phyloP scores from a whole-genome alignment of 371 early-diverging fungal species.

The Thermomucor indicae-seudaticae region DNA sequence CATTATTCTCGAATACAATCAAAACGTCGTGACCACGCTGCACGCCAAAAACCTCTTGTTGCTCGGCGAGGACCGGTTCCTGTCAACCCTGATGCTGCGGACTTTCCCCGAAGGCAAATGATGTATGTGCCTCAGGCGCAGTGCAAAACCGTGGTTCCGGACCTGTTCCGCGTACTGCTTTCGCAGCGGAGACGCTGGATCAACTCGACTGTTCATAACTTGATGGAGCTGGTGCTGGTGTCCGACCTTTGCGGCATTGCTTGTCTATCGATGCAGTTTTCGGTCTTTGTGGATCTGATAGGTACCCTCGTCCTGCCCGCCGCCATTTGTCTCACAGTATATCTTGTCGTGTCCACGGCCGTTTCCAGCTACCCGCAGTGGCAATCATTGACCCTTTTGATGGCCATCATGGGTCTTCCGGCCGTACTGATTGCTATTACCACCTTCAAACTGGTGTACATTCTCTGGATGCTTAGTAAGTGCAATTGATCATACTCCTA shows the following conservation, averaged over 20 bases:
- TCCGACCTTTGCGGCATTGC: conserved; percentile 86
- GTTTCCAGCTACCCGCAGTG: conserved; percentile 43
- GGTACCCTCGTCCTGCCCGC: conserved; percentile 83
- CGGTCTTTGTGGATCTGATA: conserved; percentile 76
- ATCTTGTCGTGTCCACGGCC: conserved; percentile 48
- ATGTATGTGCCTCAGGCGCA: conserved; percentile 91
- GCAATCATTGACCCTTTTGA: conserved; percentile 66
- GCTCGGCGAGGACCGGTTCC: conserved; percentile 94
- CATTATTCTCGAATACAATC: conserved; percentile 86
- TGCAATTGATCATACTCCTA: too few relatives aligned
- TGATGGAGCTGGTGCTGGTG: conserved; percentile 86
- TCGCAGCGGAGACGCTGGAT: conserved; percentile 93
- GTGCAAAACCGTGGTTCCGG: conserved; percentile 83
- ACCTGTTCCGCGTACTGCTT: conserved; percentile 69
- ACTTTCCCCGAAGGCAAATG: conserved; percentile 91
- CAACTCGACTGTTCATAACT: conserved; percentile 86
- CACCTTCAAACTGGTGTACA: conserved; percentile 73
- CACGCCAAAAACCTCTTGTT: conserved; percentile 95
- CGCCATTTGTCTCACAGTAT: conserved; percentile 62
- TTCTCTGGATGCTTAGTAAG: conserved; percentile 71
- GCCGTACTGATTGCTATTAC: conserved; percentile 86
- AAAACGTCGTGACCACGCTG: conserved; percentile 87
- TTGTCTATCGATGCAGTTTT: conserved; percentile 86
- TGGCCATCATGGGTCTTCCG: conserved; percentile 75
- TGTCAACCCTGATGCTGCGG: conserved; percentile 92